Conservation (phyloP, 805 yeast species). For the Lipomyces starkeyi region DNA sequence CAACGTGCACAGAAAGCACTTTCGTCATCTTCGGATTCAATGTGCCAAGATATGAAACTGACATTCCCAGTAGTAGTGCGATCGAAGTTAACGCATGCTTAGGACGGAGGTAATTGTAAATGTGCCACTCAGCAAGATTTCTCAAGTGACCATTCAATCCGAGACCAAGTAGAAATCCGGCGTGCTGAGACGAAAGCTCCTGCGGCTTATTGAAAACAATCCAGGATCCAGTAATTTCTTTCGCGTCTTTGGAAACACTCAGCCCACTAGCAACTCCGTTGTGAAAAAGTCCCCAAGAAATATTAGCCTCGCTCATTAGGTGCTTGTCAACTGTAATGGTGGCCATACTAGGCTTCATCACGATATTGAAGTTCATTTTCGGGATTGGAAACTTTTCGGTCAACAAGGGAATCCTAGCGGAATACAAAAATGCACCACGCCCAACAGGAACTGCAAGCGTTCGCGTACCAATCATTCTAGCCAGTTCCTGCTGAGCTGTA, state of each 20-base stretch:
- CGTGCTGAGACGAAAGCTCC: slow-evolving; percentile 79
- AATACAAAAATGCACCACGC: slow-evolving; percentile 71
- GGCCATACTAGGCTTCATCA: slow-evolving; percentile 68
- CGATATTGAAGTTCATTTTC: slow-evolving; percentile 68
- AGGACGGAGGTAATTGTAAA: slow-evolving; percentile 89
- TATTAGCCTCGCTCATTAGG: slow-evolving; percentile 54
- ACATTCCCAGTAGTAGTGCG: slow-evolving; percentile 88
- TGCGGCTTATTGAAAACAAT: slow-evolving; percentile 83
- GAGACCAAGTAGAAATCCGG: slow-evolving; percentile 90
- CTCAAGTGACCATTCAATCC: slow-evolving; percentile 90
- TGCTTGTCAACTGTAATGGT: slow-evolving; percentile 66
- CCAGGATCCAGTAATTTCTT: slow-evolving; percentile 87
- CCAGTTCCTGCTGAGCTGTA: slow-evolving; percentile 52
- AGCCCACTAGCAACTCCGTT: slow-evolving; percentile 90
- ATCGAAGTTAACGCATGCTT: slow-evolving; percentile 84
- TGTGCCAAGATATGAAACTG: slow-evolving; percentile 82
- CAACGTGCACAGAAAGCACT: slow-evolving; percentile 90
- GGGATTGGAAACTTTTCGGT: slow-evolving; percentile 87
- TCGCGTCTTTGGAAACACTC: slow-evolving; percentile 68
- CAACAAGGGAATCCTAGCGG: slow-evolving; percentile 73
- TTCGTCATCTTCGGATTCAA: slow-evolving; percentile 88
- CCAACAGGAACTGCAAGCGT: slow-evolving; percentile 81
- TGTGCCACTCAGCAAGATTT: slow-evolving; percentile 92
- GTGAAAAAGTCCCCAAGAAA: slow-evolving; percentile 88
- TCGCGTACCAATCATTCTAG: slow-evolving; percentile 67